Base-by-base conservation (phyloP, 345 rosid species). In the Draba incana region DNA sequence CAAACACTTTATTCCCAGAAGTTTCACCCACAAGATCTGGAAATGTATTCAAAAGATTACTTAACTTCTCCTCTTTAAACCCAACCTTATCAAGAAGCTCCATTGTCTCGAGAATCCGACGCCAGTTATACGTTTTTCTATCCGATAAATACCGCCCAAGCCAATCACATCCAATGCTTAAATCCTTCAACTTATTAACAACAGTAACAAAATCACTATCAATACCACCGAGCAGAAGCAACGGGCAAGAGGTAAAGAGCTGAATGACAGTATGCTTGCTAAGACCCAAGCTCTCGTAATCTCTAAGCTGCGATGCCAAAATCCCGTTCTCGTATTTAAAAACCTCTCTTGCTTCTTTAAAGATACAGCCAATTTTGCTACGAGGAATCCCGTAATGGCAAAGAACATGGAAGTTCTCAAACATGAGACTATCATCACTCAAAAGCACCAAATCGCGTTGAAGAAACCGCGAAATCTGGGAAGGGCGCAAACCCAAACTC, bases 401-500 rank as follows among this genome's bases (percentile, higher is more conserved):
- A 66, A 92, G 78, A 51, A 80, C 86, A 75, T 75, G 83, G 77
- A 78, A 86, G 64, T 92, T 90, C 72, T 81, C 81, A 43, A 90
- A 68, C 82, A 90, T 74, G 49, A 79, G 43, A 30, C 46, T 46
- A 55, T 90, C 97, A 57, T 92, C 98, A 66, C 76, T 75, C 84
- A 90, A 76, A 69, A 79, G 86, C 72, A 85, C 78, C 66, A 70
- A 23, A 48, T 85, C 79, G 6, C 69, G 71, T 0, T 77, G 88
- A 74, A 92, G 89, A 16, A 86, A 57, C 28, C 65, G 47, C 11
- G 45, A 10, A 57, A 78, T 74, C 69, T 86, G 92, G 2, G 31
- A 41, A 42, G 82, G 88, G 38, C 81, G 59, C 72, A 92, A 59
- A 48, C 98, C 98, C 50, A 85, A 45, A 65, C 96, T 90, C 86